Evolutionary conservation across 2,329 filamentous ascomycete genomes (phyloP).

Genomic region (Lomentospora prolificans): DNA sequence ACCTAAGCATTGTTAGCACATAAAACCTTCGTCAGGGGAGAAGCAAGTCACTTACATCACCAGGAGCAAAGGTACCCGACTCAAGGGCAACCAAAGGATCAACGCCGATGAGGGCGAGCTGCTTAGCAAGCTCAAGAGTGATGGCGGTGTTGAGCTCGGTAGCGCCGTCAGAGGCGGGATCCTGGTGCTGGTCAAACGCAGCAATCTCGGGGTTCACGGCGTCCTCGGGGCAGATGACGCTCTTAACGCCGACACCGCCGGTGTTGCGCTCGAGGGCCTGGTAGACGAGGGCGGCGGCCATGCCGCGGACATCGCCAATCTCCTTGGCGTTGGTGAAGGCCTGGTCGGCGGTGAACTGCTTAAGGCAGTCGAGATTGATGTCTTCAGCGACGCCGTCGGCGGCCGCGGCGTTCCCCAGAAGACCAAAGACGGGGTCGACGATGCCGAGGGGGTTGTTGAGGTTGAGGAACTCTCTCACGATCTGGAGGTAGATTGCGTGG

Average conservation of each 20-base stretch:
- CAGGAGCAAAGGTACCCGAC: conserved; percentile 54
- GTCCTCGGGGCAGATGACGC: conserved; percentile 44
- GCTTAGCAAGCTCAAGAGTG: conserved; percentile 46
- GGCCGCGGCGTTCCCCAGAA: conserved; percentile 34
- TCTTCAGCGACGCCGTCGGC: conserved; percentile 34
- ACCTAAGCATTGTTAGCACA: background rate
- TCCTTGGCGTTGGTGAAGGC: conserved; percentile 51
- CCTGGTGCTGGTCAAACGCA: conserved; percentile 55
- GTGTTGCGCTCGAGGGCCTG: conserved; percentile 44
- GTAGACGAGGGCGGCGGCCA: conserved; percentile 44
- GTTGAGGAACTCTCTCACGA: conserved; percentile 32
- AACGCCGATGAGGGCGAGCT: conserved; percentile 51
- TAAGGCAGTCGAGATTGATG: conserved; percentile 32
- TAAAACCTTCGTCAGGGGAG: background rate
- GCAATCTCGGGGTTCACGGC: conserved; percentile 57
- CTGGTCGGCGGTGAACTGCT: conserved; percentile 43
- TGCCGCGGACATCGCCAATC: conserved; percentile 38
- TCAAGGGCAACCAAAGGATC: conserved; percentile 52
- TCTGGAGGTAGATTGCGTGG: conserved; percentile 37
- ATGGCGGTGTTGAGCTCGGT: conserved; percentile 50
- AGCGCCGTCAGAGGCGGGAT: conserved; percentile 50
- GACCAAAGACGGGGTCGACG: conserved; percentile 41
- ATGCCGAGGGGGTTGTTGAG: conserved; percentile 41
- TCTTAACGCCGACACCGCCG: conserved; percentile 30
- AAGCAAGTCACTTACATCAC: conserved; percentile 30